phyloP scores from a whole-genome alignment of 108 stramenopile genomes.

The Cyclotella sp. region DNA sequence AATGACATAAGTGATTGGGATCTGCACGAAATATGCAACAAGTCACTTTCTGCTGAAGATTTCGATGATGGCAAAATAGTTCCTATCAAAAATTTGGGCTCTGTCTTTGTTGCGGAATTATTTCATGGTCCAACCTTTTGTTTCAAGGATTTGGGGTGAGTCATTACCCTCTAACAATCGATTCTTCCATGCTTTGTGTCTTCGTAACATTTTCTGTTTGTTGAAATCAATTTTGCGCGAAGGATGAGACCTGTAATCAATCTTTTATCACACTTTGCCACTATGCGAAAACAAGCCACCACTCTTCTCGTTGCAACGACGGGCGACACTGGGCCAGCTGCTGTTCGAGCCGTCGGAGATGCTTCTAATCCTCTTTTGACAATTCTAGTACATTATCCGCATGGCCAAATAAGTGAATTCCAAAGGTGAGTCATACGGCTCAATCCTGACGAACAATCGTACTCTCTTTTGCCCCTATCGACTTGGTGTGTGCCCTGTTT shows the following conservation, averaged over 20 bases:
- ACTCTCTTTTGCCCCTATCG: background rate
- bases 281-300: constrained; percentile 51
- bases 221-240: background rate
- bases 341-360: constrained; percentile 84
- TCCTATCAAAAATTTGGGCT: constrained; percentile 51
- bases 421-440: constrained; percentile 53
- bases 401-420: constrained; percentile 84
- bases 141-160: constrained; percentile 91
- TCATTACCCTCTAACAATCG: background rate
- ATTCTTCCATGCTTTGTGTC: background rate
- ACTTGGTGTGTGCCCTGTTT: too few species aligned
- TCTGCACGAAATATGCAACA: constrained; percentile 53
- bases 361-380: constrained; percentile 60
- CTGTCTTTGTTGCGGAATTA: constrained; percentile 76
- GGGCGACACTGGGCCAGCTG: constrained; percentile 95
- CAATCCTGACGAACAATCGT: background rate
- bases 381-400: constrained; percentile 85
- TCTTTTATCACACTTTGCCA: constrained; percentile 69
- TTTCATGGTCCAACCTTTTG: constrained; percentile 94
- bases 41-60: constrained; percentile 55
- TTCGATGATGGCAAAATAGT: constrained; percentile 45
- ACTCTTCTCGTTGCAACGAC: constrained; percentile 83
- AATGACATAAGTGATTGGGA: constrained; percentile 57
- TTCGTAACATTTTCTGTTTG: background rate
- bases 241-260: constrained; percentile 71